A percentile compares a stretch with the other conserved stretches of the same genome.
phyloP scores from a whole-genome alignment of 176 grass and related monocot species.

The Aegilops umbellulata region DNA sequence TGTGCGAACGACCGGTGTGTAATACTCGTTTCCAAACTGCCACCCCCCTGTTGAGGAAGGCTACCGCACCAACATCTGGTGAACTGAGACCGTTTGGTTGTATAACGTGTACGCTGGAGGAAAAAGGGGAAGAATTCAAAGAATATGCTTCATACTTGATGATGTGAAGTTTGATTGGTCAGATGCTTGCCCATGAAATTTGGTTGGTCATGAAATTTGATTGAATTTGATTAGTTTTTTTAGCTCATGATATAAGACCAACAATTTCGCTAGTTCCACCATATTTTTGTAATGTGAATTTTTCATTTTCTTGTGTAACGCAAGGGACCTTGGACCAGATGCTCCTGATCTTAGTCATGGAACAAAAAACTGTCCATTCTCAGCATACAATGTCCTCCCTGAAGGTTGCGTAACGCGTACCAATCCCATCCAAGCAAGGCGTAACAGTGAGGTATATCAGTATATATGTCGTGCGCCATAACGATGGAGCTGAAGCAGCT shows the following conservation, averaged over 20 bases:
- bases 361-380: too few relatives aligned
- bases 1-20: not conserved
- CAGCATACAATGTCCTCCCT: too few relatives aligned
- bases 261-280: too few relatives aligned
- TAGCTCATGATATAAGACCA: not conserved
- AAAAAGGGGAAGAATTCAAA: not conserved
- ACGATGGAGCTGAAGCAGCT: too few relatives aligned
- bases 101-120: not conserved
- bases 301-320: too few relatives aligned
- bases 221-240: not conserved
- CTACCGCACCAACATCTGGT: not conserved
- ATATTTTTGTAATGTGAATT: not conserved
- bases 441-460: too few relatives aligned
- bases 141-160: not conserved
- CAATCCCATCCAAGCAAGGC: too few relatives aligned
- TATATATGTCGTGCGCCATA: too few relatives aligned
- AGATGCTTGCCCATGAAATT: not conserved
- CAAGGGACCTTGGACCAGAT: too few relatives aligned
- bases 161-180: not conserved
- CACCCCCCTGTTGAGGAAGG: not conserved
- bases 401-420: too few relatives aligned
- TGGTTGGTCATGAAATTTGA: not conserved
- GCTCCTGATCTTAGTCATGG: too few relatives aligned
- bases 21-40: not conserved
- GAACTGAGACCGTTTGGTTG: slow-evolving; percentile 16